Evolutionary conservation across 1,139 yeast species (phyloP).

Genomic region (Meyerozyma athensensis): DNA sequence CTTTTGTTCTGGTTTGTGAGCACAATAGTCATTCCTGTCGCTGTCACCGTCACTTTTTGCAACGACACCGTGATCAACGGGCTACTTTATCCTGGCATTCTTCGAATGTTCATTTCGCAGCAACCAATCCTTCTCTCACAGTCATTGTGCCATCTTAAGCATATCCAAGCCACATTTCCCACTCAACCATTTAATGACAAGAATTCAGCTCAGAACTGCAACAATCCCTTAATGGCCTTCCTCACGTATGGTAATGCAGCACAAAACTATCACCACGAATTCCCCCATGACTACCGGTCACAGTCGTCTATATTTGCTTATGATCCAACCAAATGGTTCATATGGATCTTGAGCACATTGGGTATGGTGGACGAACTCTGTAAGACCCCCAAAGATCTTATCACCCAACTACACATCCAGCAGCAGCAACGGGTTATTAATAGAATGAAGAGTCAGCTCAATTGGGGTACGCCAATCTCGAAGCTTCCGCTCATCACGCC

Average conservation of each 20-base stretch:
- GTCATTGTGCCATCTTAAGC: conserved; percentile 53
- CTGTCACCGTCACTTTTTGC: conserved; percentile 35
- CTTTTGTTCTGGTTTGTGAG: conserved; percentile 38
- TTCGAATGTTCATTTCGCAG: conserved; percentile 53
- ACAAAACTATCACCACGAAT: conserved; percentile 72
- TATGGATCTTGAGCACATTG: conserved; percentile 34
- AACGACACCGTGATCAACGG: conserved; percentile 50
- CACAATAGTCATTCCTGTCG: conserved; percentile 46
- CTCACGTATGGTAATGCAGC: conserved; percentile 61
- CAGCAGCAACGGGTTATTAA: conserved; percentile 63
- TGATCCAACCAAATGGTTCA: conserved; percentile 67
- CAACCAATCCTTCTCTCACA: conserved; percentile 54
- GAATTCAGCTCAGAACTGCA: conserved; percentile 47
- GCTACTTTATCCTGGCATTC: conserved; percentile 55
- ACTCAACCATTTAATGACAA: conserved; percentile 61
- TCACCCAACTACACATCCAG: conserved; percentile 54
- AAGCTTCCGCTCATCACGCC: conserved; percentile 53
- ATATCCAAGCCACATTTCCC: conserved; percentile 40
- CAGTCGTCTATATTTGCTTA: conserved; percentile 44
- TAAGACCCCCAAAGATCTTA: conserved; percentile 42
- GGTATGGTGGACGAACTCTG: conserved; percentile 38
- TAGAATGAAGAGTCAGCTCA: conserved; percentile 53
- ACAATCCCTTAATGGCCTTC: conserved; percentile 48
- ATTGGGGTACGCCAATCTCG: conserved; percentile 77
- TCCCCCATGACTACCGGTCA: conserved; percentile 64